phyloP scores from a whole-genome alignment of 2,329 filamentous ascomycete species.

The Beauveria australis region DNA sequence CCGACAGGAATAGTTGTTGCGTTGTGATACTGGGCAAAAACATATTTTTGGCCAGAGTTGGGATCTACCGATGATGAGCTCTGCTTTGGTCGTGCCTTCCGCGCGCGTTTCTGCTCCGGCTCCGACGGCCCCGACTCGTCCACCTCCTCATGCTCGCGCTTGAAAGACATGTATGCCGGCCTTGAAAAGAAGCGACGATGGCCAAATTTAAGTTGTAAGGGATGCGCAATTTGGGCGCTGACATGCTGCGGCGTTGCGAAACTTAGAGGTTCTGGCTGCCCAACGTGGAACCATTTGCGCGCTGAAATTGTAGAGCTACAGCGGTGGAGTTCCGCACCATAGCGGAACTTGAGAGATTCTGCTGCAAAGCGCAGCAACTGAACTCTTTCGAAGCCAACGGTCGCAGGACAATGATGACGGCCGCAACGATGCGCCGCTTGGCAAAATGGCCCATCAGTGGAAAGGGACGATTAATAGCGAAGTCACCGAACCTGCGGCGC shows the following conservation, averaged over 20 bases:
- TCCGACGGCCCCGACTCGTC: constrained; percentile 22
- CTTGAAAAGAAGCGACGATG: neutral
- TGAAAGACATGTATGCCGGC: constrained; percentile 23
- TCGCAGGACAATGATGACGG: constrained; percentile 22
- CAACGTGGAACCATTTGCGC: neutral
- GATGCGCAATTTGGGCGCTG: no score
- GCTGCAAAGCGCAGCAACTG: neutral
- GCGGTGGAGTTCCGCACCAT: constrained; percentile 2
- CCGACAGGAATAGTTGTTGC: constrained; percentile 36
- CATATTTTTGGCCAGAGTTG: constrained; percentile 63
- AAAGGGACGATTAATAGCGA: neutral
- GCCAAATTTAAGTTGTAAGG: no score
- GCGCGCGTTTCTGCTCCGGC: constrained; percentile 20
- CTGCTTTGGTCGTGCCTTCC: constrained; percentile 29
- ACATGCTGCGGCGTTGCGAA: neutral
- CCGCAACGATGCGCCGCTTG: constrained; percentile 22
- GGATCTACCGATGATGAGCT: constrained; percentile 46
- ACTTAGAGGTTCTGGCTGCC: neutral
- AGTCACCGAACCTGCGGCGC: neutral
- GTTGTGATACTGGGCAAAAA: constrained; percentile 56
- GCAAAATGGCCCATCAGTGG: neutral
- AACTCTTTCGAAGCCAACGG: neutral
- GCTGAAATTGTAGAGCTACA: neutral
- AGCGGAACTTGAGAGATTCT: neutral
- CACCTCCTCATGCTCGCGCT: constrained; percentile 25